phyloP scores from a whole-genome alignment of 2,329 filamentous ascomycete species.

The Xylariales sp. region DNA sequence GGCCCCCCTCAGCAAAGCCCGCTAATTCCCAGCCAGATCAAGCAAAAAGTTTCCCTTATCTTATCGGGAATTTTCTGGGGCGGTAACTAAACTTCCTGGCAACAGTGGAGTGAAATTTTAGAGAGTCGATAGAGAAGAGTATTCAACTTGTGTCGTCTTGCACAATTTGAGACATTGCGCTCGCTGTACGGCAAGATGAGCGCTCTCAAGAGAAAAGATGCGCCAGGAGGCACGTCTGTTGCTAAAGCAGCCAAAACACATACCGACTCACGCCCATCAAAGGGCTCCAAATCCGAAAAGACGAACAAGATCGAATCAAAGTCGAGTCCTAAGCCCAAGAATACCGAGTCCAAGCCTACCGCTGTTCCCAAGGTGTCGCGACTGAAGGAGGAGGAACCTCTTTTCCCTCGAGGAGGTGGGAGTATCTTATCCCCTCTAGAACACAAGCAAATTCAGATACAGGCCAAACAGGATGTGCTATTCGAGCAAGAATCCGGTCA shows the following conservation, averaged over 20 bases:
- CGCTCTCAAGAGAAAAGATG: constrained; percentile 54
- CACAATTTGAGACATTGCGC: constrained; percentile 4
- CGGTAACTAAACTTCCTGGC: constrained; percentile 4
- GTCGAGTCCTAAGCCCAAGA: constrained; percentile 19
- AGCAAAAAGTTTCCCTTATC: too few species aligned
- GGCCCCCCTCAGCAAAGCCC: too few species aligned
- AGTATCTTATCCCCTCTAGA: constrained; percentile 89
- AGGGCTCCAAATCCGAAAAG: constrained; percentile 38
- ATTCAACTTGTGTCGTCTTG: too few species aligned
- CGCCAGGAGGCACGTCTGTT: constrained; percentile 42
- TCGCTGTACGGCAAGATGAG: constrained; percentile 38
- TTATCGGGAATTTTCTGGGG: constrained; percentile 9
- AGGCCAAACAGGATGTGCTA: constrained; percentile 86
- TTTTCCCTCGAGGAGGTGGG: constrained; percentile 89
- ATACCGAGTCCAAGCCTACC: constrained; percentile 19
- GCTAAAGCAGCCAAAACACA: constrained; percentile 44
- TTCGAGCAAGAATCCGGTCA: constrained; percentile 72
- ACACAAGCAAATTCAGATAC: constrained; percentile 91
- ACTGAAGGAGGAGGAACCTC: constrained; percentile 72
- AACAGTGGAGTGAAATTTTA: too few species aligned
- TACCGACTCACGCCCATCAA: constrained; percentile 43
- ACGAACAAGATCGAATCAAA: constrained; percentile 29
- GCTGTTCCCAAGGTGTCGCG: constrained; percentile 36
- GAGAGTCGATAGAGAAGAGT: too few species aligned
- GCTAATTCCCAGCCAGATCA: too few species aligned